Evolutionary conservation across 2,329 filamentous ascomycete genomes (phyloP).

Genomic region (Calonectria pteridis): DNA sequence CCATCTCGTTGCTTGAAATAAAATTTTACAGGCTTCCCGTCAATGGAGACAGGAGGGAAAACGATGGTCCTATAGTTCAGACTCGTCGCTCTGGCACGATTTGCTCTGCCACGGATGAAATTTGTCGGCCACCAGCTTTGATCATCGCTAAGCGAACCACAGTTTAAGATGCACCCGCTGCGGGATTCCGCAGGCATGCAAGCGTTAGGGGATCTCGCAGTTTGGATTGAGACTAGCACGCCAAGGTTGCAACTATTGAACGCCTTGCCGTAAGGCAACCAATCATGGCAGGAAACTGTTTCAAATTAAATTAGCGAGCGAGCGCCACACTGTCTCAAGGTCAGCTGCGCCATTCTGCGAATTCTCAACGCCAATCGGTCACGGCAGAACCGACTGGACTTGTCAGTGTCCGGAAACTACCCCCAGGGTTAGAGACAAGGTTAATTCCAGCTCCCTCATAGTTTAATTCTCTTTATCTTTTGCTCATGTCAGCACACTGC

Average conservation of each 20-base stretch:
- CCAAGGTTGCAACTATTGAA: neutral
- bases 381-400: neutral
- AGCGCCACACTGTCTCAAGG: neutral
- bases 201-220: neutral
- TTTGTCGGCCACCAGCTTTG: too few species aligned
- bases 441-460: neutral
- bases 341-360: neutral
- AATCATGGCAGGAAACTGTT: neutral
- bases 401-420: neutral
- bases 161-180: too few species aligned
- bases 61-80: too few species aligned
- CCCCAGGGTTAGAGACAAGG: neutral
- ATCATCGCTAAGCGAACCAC: too few species aligned
- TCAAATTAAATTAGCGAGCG: neutral
- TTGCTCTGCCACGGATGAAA: too few species aligned
- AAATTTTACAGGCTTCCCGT: too few species aligned
- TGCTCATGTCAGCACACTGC: neutral
- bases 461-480: neutral
- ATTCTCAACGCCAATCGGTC: neutral
- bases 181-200: neutral
- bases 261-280: neutral
- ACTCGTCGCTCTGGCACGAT: too few species aligned
- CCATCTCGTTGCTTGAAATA: too few species aligned
- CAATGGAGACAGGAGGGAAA: too few species aligned
- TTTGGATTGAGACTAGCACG: neutral